phyloP scores from a whole-genome alignment of 1,284 basidiomycete species.

The Schizophyllum amplum region DNA sequence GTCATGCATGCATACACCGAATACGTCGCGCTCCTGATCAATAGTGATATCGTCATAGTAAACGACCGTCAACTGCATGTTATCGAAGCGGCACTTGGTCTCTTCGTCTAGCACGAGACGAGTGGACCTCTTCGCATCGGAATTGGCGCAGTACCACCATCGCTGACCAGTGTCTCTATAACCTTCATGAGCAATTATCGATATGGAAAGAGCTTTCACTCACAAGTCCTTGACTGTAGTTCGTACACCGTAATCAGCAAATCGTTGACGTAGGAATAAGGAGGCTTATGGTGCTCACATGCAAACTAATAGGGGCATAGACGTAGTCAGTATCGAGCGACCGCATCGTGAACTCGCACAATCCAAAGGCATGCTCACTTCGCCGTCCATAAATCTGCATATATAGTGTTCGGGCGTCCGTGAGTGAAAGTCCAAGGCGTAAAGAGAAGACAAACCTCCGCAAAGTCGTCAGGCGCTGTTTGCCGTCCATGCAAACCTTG shows the following conservation, averaged over 20 bases:
- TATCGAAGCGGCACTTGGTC: slow-evolving; percentile 31
- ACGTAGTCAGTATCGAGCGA: background rate
- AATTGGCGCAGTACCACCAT: background rate
- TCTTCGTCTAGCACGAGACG: background rate
- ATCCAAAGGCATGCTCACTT: background rate
- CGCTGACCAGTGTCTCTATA: too few relatives aligned
- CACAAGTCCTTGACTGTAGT: slow-evolving; percentile 54
- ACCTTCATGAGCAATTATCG: too few relatives aligned
- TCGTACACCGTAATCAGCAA: background rate
- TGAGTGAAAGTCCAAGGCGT: too few relatives aligned
- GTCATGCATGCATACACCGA: slow-evolving; percentile 38
- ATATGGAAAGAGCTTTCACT: too few relatives aligned
- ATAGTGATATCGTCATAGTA: slow-evolving; percentile 56
- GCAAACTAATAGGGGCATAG: too few relatives aligned
- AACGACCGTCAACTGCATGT: slow-evolving; percentile 59
- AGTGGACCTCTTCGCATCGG: background rate
- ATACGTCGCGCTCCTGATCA: slow-evolving; percentile 62
- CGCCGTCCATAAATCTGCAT: background rate
- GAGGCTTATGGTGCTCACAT: too few relatives aligned
- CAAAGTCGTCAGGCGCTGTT: slow-evolving; percentile 71
- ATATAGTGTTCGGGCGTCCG: too few relatives aligned
- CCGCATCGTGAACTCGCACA: background rate
- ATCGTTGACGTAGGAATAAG: too few relatives aligned
- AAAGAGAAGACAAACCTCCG: slow-evolving; percentile 30
- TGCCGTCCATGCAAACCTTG: slow-evolving; percentile 69